A percentile compares a stretch with the other conserved stretches of the same genome.
Conservation (phyloP, 2,329 filamentous ascomycete genomes). For the Didymella pomorum region DNA sequence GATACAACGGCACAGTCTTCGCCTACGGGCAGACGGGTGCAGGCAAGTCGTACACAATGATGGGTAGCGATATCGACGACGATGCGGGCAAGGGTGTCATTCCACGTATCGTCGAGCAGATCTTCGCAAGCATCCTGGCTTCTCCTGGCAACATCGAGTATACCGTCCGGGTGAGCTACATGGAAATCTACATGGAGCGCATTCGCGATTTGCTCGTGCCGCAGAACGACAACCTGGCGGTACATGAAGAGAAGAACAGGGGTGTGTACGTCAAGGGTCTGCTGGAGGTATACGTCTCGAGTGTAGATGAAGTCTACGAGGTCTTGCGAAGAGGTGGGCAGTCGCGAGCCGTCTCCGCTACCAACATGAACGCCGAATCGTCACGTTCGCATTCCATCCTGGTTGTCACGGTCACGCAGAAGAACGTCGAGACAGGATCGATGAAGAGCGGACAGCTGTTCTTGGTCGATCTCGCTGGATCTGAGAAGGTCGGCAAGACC, state of each 20-base stretch:
- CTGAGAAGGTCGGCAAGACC: conserved; percentile 98
- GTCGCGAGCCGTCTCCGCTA: conserved; percentile 89
- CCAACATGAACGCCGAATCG: conserved; percentile 99
- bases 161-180: conserved; percentile 97
- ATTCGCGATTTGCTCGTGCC: conserved; percentile 93
- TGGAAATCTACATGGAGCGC: conserved; percentile 99
- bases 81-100: conserved; percentile 90
- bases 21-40: conserved; percentile 98
- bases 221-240: conserved; percentile 92
- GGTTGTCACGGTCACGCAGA: conserved; percentile 95
- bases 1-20: conserved; percentile 99
- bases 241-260: conserved; percentile 97
- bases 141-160: conserved; percentile 96
- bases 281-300: conserved; percentile 93
- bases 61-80: conserved; percentile 94
- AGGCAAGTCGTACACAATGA: conserved; percentile 99
- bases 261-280: conserved; percentile 97
- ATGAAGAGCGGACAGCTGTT: conserved; percentile 97
- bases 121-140: conserved; percentile 92
- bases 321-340: conserved; percentile 93
- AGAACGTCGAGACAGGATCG: conserved; percentile 95
- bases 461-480: conserved; percentile 96
- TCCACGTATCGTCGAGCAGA: conserved; percentile 95
- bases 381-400: conserved; percentile 99
- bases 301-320: conserved; percentile 94